Evolutionary conservation across 805 yeast genomes (phyloP), one percentile per base, ranked within the genome.

Genomic region (Cyberlindnera galapagoensis): DNA sequence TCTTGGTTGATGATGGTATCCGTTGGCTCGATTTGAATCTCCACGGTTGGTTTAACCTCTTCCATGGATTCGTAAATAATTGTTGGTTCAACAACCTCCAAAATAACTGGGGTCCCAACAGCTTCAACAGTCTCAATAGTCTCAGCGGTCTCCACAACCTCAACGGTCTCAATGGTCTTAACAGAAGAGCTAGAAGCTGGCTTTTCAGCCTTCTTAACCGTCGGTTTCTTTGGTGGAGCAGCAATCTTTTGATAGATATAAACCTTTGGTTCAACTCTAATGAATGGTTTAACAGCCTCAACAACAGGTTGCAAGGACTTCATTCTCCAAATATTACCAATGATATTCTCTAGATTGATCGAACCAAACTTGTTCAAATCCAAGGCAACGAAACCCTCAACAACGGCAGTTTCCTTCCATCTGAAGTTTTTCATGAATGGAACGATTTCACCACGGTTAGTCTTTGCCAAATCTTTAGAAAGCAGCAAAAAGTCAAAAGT

Each of bases 401-500:
- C 50, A 0, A 60, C 43, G 4, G 56, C 60, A 17, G 71, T 34
- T 30, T 59, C 50, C 10, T 54, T 47, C 81, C 83, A 78, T 28
- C 59, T 52, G 19, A 51, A 50, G 1, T 51, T 47, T 12, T 49
- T 43, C 17, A 52, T 41, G 16, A 40, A 36, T 5, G 62, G 53
- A 4, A 60, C 33, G 9, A 9, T 17, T 12, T 22, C 21, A 8
- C 36, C 30, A 8, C 35, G 25, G n/a, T 30, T 21, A 9, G 21
- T 28, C 11, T 35, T 23, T 0, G 33, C 20, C 6, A 47, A 13
- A 21, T 44, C 38, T n/a, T 31, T 28, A 21, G 60, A 64, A 3
- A 74, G 62, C 25, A 78, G 67, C 21, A 76, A 55, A 43, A 63
- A 76, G 34, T 75, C 71, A 44, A 74, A 74, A 0, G 57, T 31